Conservation (phyloP, 2,329 filamentous ascomycete species). For the Trichoderma arundinaceum region DNA sequence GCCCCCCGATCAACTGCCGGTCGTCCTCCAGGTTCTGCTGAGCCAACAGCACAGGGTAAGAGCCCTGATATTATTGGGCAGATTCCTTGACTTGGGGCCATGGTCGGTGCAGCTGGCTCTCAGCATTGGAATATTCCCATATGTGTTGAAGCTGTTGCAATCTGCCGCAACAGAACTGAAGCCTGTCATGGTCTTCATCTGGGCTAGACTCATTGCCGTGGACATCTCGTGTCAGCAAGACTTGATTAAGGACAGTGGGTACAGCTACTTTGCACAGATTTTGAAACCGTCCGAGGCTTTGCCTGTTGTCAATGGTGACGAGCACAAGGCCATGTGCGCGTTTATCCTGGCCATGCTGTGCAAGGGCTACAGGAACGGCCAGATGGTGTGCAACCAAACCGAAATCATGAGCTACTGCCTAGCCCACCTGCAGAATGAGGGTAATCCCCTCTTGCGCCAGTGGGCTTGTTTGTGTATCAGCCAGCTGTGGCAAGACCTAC, state of each 20-base stretch:
- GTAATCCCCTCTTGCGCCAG: constrained; percentile 87
- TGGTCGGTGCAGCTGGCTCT: constrained; percentile 99
- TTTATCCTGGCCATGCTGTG: constrained; percentile 98
- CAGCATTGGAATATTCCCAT: constrained; percentile 98
- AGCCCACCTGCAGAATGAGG: constrained; percentile 79
- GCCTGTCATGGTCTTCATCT: constrained; percentile 99
- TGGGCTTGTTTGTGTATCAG: constrained; percentile 97
- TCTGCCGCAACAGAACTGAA: constrained; percentile 94
- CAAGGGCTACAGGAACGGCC: constrained; percentile 90
- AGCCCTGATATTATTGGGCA: constrained; percentile 87
- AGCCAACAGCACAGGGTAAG: constrained; percentile 94
- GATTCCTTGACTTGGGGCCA: constrained; percentile 92
- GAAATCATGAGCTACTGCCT: constrained; percentile 91
- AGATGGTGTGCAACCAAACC: constrained; percentile 86
- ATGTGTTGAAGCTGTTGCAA: constrained; percentile 95
- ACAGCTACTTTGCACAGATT: constrained; percentile 94
- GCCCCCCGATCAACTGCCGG: constrained; percentile 91
- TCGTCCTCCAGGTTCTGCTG: constrained; percentile 92
- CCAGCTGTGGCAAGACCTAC: constrained; percentile 88
- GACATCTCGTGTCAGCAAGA: constrained; percentile 93
- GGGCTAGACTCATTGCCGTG: constrained; percentile 93
- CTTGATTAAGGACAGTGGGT: constrained; percentile 94
- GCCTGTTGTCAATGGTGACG: constrained; percentile 84
- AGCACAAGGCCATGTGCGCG: constrained; percentile 98
- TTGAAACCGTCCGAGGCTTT: constrained; percentile 83